phyloP scores from a whole-genome alignment of 805 yeast genomes.

The Spathaspora boniae region DNA sequence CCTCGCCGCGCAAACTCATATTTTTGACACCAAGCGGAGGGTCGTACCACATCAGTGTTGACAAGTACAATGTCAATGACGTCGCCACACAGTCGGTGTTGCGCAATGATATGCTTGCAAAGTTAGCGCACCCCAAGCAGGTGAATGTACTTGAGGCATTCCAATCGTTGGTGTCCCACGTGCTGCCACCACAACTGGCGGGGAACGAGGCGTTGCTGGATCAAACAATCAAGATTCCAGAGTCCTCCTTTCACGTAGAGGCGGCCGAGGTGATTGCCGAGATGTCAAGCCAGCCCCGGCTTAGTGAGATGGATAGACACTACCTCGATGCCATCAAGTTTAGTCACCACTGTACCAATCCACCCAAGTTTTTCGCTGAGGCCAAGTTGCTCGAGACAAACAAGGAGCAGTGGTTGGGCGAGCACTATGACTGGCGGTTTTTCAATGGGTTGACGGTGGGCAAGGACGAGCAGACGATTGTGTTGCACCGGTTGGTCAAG shows the following conservation, averaged over 20 bases:
- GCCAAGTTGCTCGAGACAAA: conserved; percentile 17
- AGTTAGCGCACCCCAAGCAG: not conserved
- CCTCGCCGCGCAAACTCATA: conserved; percentile 27
- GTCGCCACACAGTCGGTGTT: conserved; percentile 18
- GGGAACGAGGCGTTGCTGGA: not conserved
- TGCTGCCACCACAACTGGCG: conserved; percentile 9
- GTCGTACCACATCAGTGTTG: conserved; percentile 20
- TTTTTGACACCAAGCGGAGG: conserved; percentile 23
- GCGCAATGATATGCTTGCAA: conserved; percentile 18
- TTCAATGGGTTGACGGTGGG: conserved; percentile 25
- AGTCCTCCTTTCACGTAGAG: conserved; percentile 23
- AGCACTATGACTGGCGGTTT: conserved; percentile 40
- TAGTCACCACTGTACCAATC: conserved; percentile 14
- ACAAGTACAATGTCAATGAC: conserved; percentile 13
- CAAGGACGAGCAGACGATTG: conserved; percentile 31
- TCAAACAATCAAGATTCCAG: conserved; percentile 15
- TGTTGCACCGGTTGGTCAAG: conserved; percentile 48
- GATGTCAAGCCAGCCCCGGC: not conserved
- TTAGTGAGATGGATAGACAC: conserved; percentile 11
- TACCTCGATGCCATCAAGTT: conserved; percentile 17
- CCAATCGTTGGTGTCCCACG: conserved; percentile 10
- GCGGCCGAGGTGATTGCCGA: conserved; percentile 12
- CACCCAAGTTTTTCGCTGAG: conserved; percentile 30
- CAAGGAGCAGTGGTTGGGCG: conserved; percentile 21
- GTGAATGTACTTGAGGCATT: conserved; percentile 12